Conservation (phyloP, 768 basidiomycete species). For the Termitomyces sp. region DNA sequence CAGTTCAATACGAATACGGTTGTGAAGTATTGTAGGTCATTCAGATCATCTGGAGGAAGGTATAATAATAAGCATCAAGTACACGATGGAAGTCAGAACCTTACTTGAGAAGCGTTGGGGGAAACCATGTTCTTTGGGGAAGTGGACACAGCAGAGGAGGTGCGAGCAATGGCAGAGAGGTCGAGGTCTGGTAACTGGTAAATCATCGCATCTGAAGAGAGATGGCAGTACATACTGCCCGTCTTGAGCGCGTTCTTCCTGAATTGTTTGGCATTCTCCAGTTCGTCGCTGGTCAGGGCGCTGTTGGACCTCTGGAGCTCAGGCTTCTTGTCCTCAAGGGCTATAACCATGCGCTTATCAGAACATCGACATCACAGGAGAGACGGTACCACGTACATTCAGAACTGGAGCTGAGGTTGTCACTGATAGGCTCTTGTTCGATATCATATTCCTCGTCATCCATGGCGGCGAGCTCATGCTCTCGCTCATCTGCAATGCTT, state of each 20-base stretch:
- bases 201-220: background rate
- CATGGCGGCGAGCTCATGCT: conserved; percentile 54
- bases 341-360: conserved; percentile 5
- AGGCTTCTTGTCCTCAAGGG: conserved; percentile 25
- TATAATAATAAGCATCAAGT: background rate
- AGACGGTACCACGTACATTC: conserved; percentile 13
- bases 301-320: conserved; percentile 33
- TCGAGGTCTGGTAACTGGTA: conserved; percentile 39
- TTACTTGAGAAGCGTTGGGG: background rate
- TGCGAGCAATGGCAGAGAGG: conserved; percentile 78
- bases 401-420: conserved; percentile 14
- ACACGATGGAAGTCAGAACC: too few relatives aligned
- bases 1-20: background rate
- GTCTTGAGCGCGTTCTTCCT: conserved; percentile 72
- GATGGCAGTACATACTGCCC: conserved; percentile 35
- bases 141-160: conserved; percentile 62
- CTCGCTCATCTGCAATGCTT: conserved; percentile 56
- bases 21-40: background rate
- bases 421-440: conserved; percentile 27
- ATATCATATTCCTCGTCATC: conserved; percentile 54
- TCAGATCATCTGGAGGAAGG: background rate
- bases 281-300: conserved; percentile 59
- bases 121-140: conserved; percentile 36
- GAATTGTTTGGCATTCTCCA: conserved; percentile 58
- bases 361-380: background rate